Percentiles rank a stretch among this genome's conserved stretches.
phyloP scores from a whole-genome alignment of 352 stramenopile species.

The Phytophthora aleatoria region DNA sequence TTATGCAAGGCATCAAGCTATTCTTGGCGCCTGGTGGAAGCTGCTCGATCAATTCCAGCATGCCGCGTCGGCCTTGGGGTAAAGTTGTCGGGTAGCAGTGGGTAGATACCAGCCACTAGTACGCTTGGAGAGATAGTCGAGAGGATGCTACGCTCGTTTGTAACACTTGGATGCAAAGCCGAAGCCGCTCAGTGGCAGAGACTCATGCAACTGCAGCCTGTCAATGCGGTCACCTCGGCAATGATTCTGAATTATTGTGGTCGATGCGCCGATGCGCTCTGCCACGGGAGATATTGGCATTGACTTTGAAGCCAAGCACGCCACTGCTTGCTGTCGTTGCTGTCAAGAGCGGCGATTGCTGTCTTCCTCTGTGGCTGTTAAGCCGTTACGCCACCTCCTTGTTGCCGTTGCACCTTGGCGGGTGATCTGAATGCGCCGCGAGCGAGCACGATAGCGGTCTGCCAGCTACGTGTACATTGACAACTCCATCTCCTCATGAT shows the following conservation, averaged over 20 bases:
- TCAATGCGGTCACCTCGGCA: conserved; percentile 6
- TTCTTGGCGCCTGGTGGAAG: conserved; percentile 5
- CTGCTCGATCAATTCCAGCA: background rate
- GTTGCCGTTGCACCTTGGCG: background rate
- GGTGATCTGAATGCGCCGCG: too few relatives aligned
- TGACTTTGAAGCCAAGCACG: background rate
- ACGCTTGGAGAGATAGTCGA: too few relatives aligned
- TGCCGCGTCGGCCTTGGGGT: too few relatives aligned
- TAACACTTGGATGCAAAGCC: background rate
- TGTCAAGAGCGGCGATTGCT: background rate
- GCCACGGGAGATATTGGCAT: background rate
- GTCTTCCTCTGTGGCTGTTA: background rate
- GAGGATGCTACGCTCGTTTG: background rate
- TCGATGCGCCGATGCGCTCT: conserved; percentile 1
- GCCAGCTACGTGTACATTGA: background rate
- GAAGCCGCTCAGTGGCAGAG: conserved; percentile 5
- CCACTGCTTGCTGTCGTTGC: background rate
- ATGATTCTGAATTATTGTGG: background rate
- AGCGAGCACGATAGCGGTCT: background rate
- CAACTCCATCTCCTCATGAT: background rate
- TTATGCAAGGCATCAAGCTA: background rate
- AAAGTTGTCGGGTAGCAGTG: too few relatives aligned
- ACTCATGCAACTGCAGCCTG: background rate
- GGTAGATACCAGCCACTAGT: too few relatives aligned
- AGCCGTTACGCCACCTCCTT: background rate